Evolutionary conservation across 129 eudicot genomes (phyloP), one percentile per base, ranked within the genome.

Genomic region (Heracleum sosnowskyi): DNA sequence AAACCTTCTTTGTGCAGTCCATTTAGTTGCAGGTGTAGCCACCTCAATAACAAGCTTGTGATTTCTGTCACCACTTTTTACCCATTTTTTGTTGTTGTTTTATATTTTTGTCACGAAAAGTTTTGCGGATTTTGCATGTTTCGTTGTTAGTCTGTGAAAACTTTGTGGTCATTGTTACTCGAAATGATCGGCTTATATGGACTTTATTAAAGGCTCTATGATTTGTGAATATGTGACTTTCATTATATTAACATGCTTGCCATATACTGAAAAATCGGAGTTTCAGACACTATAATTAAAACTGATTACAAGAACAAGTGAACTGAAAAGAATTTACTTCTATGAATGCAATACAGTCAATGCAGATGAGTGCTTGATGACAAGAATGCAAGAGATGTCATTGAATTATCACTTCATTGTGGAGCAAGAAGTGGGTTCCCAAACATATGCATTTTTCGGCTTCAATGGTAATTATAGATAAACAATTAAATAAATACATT

Each of bases 301-400:
- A 20, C 4, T 39, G 4, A 35, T n/a, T 31, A 11, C 40, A 26
- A 8, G 47, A 42, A 44, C 39, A 73, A 15, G n/a, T 73, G 55
- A 73, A 73, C 20, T 73, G 12, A 28, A 46, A n/a, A 28, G 37
- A 44, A 41, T 26, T 73, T 73, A 1, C 22, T 42, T 73, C 33
- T 20, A 17, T 66, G 42, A 40, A 40, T 57, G 66, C 41, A 5
- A 24, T 73, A 74, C 87, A 94, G 98, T 89, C 82, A 94, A 94
- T 69, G 88, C 97, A 1, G 97, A 95, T 75, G 99, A 95, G 80
- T 92, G 99, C 82, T 82, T 95, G 92, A 84, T 95, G 97, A 95
- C 97, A 83, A 88, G 99, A 83, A 87, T 95, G 92, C 99, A 95
- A 85, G 99, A 92, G 71, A 95, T 95, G 99, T 95, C 99, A 18